Base-by-base conservation (phyloP, 768 basidiomycete genomes). In the Exidia glandulosa region DNA sequence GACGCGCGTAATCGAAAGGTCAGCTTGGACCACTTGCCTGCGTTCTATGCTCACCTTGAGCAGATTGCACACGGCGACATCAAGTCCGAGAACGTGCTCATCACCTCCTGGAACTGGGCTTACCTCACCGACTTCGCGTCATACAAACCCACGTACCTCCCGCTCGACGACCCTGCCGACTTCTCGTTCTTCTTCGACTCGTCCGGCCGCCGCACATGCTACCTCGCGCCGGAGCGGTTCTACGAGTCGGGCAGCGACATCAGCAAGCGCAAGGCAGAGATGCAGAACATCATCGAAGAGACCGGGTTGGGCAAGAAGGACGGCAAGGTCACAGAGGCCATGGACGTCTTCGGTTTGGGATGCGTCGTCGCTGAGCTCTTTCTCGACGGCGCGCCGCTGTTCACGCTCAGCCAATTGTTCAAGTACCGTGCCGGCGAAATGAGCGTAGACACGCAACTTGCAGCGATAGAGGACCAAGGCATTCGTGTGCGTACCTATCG, bases 161-260 rank as follows among this genome's bases (percentile, higher is more conserved):
- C 96, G 0, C 80, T 97, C 48, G 93, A 99, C 68, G 94, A 98
- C 69, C 96, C 96, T 3, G 85, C 94, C 7, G 94, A 95, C 73
- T 99, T 97, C 72, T 94, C 94, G 3, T 96, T 94, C 77, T 99
- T 86, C 78, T 98, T 94, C 72, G 96, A 99, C 72, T 93, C 92
- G 3, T 93, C 91, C 13, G 91, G 92, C 2, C 79, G 93, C 6
- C 81, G 95, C 12, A 94, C 91, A 1, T 99, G 96, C 70, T 98
- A 98, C 67, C 77, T 99, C 61, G 96, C 96, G 0, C 96, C 96
- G 0, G 96, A 99, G 66, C 79, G 96, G 10, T 99, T 98, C 75
- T 97, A 88, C 71, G 84, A 87, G 2, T 81, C 87, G 1, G 78
- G 76, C 4, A 77, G 74, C 56, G 85, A 85, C 41, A 84, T 87